These are phyloP conservation scores for Trypanosoma platydactyli DNA, from an alignment of 208 protist genomes.

Conservation along the genomic window DNA sequence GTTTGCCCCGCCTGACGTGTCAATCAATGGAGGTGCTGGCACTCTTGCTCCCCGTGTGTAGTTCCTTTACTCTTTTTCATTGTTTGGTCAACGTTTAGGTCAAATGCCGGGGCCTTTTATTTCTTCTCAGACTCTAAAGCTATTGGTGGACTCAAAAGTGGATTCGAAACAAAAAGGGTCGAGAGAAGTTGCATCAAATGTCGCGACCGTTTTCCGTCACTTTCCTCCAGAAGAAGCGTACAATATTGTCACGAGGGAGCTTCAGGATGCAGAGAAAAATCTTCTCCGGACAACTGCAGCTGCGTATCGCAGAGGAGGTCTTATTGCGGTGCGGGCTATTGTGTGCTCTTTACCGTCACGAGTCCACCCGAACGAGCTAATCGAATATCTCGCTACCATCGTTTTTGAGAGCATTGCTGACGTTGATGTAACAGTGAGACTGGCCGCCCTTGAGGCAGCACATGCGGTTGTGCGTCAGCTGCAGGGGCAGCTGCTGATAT, in stretches of 20 bases:
- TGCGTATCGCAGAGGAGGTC: conserved; percentile 56
- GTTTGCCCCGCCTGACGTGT: too few species aligned
- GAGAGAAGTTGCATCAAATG: conserved; percentile 36
- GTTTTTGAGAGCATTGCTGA: conserved; percentile 51
- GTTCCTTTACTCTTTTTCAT: conserved; percentile 15
- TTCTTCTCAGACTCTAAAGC: conserved; percentile 36
- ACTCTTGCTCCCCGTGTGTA: neutral
- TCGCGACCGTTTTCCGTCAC: conserved; percentile 49
- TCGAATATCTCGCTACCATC: conserved; percentile 34
- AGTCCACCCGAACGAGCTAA: conserved; percentile 22
- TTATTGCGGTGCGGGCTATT: conserved; percentile 49
- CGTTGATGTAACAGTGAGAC: conserved; percentile 55
- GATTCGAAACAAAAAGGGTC: conserved; percentile 47
- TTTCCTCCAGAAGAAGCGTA: conserved; percentile 45
- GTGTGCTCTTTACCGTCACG: conserved; percentile 37
- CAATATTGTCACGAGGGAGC: conserved; percentile 29
- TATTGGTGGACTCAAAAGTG: conserved; percentile 57
- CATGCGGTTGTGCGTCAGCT: conserved; percentile 56
- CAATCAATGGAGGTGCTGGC: too few species aligned
- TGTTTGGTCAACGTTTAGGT: neutral
- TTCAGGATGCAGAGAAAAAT: conserved; percentile 35
- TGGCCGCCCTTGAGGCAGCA: conserved; percentile 66
- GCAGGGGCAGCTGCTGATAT: conserved; percentile 35
- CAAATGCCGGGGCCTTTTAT: conserved; percentile 48
- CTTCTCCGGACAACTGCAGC: conserved; percentile 45